Percentiles rank a stretch among this genome's conserved stretches.
Evolutionary conservation across 805 yeast species (phyloP).

Genomic region (Saturnispora silvae): DNA sequence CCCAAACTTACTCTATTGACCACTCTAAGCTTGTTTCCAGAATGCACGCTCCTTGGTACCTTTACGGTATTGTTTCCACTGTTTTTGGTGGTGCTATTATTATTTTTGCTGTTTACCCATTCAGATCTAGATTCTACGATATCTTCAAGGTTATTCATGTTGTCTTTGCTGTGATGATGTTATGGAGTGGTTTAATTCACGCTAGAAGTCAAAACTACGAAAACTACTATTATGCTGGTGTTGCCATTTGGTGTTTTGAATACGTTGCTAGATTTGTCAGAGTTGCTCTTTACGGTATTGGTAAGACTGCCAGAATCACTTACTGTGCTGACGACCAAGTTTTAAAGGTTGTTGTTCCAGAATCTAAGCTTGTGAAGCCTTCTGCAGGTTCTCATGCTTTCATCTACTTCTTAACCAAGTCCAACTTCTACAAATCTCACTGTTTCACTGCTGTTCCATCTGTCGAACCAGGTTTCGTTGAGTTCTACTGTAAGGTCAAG

Average conservation of each 20-base stretch:
- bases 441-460: slow-evolving; percentile 52
- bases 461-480: slow-evolving; percentile 28
- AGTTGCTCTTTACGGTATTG: slow-evolving; percentile 27
- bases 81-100: slow-evolving; percentile 18
- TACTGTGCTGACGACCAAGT: slow-evolving; percentile 36
- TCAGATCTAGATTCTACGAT: slow-evolving; percentile 54
- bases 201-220: slow-evolving; percentile 28
- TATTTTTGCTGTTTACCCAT: slow-evolving; percentile 19
- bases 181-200: slow-evolving; percentile 52
- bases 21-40: slow-evolving; percentile 17
- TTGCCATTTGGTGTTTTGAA: slow-evolving; percentile 45
- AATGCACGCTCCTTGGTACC: slow-evolving; percentile 20
- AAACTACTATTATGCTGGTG: slow-evolving; percentile 27
- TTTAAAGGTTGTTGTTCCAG: slow-evolving; percentile 35
- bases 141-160: slow-evolving; percentile 49
- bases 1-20: slow-evolving; percentile 18
- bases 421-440: slow-evolving; percentile 44
- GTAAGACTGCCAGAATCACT: slow-evolving; percentile 21
- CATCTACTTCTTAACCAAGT: slow-evolving; percentile 43
- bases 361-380: slow-evolving; percentile 40
- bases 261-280: slow-evolving; percentile 36
- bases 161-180: slow-evolving; percentile 39
- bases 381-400: slow-evolving; percentile 52
- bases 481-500: slow-evolving; percentile 40
- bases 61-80: slow-evolving; percentile 29